A percentile compares a stretch with the other conserved stretches of the same genome.
These are phyloP conservation scores for Tricladium varicosporioides DNA, from an alignment of 2,329 filamentous ascomycete genomes.

Conservation along the genomic window DNA sequence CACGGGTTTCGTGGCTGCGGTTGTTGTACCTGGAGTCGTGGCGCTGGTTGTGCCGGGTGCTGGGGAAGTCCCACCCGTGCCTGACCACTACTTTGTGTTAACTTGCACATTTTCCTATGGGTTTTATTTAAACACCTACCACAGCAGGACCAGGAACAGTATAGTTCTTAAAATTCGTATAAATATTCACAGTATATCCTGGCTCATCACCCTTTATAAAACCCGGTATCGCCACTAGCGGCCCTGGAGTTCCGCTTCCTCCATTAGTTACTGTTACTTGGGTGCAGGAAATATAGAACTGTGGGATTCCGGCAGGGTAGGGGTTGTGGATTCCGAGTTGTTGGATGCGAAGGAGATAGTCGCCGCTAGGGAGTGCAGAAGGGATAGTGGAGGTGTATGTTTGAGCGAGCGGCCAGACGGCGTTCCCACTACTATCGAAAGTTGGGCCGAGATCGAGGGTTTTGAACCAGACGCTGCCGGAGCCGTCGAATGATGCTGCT, in stretches of 20 bases:
- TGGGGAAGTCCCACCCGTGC: background rate
- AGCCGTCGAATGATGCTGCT: slow-evolving; percentile 36
- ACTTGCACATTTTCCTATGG: too few species aligned
- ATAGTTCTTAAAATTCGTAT: slow-evolving; percentile 30
- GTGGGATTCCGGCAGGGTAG: slow-evolving; percentile 27
- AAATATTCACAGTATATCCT: slow-evolving; percentile 30
- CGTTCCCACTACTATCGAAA: slow-evolving; percentile 21
- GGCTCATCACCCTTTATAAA: slow-evolving; percentile 24
- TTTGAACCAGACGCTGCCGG: slow-evolving; percentile 38
- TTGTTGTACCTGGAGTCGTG: background rate
- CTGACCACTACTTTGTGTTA: background rate
- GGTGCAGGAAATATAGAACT: slow-evolving; percentile 34
- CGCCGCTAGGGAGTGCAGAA: slow-evolving; percentile 25
- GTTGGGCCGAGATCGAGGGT: slow-evolving; percentile 35
- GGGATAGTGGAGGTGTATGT: slow-evolving; percentile 32
- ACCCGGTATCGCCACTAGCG: slow-evolving; percentile 30
- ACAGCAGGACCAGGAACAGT: slow-evolving; percentile 31
- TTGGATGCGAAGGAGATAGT: slow-evolving; percentile 32
- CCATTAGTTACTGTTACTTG: slow-evolving; percentile 31
- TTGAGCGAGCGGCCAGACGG: slow-evolving; percentile 29
- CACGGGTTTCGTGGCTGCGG: background rate
- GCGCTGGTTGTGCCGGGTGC: background rate
- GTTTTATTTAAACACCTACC: slow-evolving; percentile 2
- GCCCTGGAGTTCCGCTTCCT: slow-evolving; percentile 27
- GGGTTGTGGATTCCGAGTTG: slow-evolving; percentile 33